Evolutionary conservation across 2,329 filamentous ascomycete genomes (phyloP), one percentile per base, ranked within the genome.

Genomic region (Claviceps monticola): DNA sequence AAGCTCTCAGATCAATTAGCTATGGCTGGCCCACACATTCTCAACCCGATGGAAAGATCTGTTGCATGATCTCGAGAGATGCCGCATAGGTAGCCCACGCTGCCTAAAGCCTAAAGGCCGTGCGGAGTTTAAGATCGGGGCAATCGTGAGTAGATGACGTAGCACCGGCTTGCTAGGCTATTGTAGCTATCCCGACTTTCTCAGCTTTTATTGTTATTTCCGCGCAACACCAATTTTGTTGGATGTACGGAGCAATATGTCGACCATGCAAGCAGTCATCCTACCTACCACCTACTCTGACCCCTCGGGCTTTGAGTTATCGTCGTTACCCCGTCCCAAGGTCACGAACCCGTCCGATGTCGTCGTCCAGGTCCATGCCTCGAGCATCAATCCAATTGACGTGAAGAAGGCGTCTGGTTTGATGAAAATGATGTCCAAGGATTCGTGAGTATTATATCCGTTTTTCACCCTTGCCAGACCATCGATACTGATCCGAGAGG

Each of bases 301-400:
- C 7, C 59, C 59, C 11, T 54, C 56, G 46, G 49, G 54, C 17
- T 61, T 60, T 43, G 44, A 58, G 46, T 37, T 59, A 7, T 54
- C 51, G 7, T 49, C 34, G 11, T 37, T 59, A 19, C 53, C 60
- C n/a, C 56, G 56, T 41, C 61, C 61, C 3, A 53, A 53, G 11
- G 51, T 64, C 41, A 54, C 54, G 8, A 47, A 56, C 1, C 38
- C 55, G 16, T 55, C 53, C 11, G 58, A 64, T 29, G 57, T 65
- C 11, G 47, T 68, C 16, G 67, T 74, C 41, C 66, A 62, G 47
- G 68, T 74, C 8, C 61, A 70, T 50, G 70, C 71, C 3, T 70
- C 70, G 1, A 67, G 65, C 46, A 61, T 74, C 42, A 74, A 75
- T 53, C 70, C 72, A 1, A 60, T 73, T 3, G 71, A 74, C 58